A percentile compares a stretch with the other conserved stretches of the same genome.
Evolutionary conservation across 306 rosid species (phyloP).

Genomic region (Glycine soja): DNA sequence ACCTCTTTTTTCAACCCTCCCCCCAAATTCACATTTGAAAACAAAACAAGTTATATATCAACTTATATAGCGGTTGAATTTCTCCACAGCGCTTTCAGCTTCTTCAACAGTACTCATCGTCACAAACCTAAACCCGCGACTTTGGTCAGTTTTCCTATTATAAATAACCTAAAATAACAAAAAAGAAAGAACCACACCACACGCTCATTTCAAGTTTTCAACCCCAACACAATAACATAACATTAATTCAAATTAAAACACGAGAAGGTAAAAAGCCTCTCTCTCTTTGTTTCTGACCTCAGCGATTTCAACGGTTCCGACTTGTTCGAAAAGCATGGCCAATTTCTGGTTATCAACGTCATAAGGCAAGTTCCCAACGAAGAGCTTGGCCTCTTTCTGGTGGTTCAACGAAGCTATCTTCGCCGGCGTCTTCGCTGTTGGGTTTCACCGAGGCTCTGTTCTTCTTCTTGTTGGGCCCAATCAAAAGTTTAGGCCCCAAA

Average conservation of each 20-base stretch:
- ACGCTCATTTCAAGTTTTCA: not conserved
- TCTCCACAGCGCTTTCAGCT: slow-evolving; percentile 82
- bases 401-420: slow-evolving; percentile 53
- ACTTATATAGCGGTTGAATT: slow-evolving; percentile 75
- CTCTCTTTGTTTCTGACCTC: slow-evolving; percentile 57
- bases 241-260: not conserved
- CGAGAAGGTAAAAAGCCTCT: not conserved
- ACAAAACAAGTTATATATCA: not conserved
- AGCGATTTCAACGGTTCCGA: slow-evolving; percentile 87
- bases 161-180: slow-evolving; percentile 72
- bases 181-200: not conserved
- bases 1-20: not conserved
- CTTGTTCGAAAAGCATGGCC: slow-evolving; percentile 82
- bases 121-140: slow-evolving; percentile 96
- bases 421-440: not conserved
- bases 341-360: slow-evolving; percentile 76
- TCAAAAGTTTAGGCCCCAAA: slow-evolving; percentile 75
- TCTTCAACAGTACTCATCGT: slow-evolving; percentile 93
- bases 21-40: not conserved
- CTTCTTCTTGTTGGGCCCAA: slow-evolving; percentile 82
- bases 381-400: slow-evolving; percentile 89
- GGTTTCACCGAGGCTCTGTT: not conserved
- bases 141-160: slow-evolving; percentile 85
- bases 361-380: slow-evolving; percentile 91
- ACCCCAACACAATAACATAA: not conserved